phyloP scores from a whole-genome alignment of 352 stramenopile genomes.

The Phytophthora megakarya region DNA sequence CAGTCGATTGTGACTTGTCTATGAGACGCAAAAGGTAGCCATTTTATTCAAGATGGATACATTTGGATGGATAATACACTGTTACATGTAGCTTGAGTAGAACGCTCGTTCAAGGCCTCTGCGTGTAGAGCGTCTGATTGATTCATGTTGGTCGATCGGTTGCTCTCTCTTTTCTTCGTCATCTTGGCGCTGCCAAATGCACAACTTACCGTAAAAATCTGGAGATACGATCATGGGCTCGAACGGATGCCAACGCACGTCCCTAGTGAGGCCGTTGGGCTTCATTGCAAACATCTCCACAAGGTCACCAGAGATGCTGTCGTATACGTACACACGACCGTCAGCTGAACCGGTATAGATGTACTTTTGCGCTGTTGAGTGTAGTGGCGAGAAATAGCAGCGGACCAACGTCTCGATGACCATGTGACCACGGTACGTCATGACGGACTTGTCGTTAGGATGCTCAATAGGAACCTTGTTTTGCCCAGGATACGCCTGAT shows the following conservation, averaged over 20 bases:
- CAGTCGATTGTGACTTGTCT: conserved; percentile 11
- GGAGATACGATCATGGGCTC: conserved; percentile 83
- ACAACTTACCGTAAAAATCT: conserved; percentile 88
- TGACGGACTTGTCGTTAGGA: conserved; percentile 74
- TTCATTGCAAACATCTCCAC: conserved; percentile 84
- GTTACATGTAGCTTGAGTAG: not conserved
- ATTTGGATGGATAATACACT: conserved; percentile 18
- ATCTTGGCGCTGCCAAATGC: conserved; percentile 77
- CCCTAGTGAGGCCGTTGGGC: conserved; percentile 75
- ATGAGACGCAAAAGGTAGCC: conserved; percentile 17
- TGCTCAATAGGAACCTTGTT: conserved; percentile 61
- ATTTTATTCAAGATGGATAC: conserved; percentile 17
- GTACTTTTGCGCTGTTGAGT: conserved; percentile 88
- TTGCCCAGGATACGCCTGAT: conserved; percentile 75
- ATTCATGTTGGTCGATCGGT: not conserved
- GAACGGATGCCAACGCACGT: conserved; percentile 86
- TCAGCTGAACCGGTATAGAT: conserved; percentile 86
- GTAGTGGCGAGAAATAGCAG: conserved; percentile 85
- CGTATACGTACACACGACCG: conserved; percentile 84
- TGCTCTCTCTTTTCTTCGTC: conserved; percentile 18
- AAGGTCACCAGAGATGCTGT: conserved; percentile 70
- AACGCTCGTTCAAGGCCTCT: conserved; percentile 1
- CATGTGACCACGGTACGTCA: conserved; percentile 85
- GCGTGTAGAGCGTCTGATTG: conserved; percentile 1
- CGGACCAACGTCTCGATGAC: conserved; percentile 86